Evolutionary conservation across 2,329 filamentous ascomycete genomes (phyloP), one percentile per base, ranked within the genome.

Genomic region (Mariannaea elegans): DNA sequence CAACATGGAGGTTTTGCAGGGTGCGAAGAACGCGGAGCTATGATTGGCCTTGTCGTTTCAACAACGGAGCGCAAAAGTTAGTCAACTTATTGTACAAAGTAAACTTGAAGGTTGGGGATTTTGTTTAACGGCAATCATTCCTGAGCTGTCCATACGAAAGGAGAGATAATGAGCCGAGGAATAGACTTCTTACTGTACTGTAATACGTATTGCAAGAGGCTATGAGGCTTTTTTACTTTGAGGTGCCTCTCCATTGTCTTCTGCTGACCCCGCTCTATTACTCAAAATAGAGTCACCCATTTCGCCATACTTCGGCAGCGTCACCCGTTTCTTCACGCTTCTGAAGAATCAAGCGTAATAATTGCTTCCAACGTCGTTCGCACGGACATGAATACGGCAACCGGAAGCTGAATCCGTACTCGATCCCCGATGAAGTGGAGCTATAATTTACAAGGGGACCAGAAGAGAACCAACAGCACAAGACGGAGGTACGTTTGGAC

Each of bases 351-450:
- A 31, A 12, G 12, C 7, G 27, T 12, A 31, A 12, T 12, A 31
- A 31, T n/a, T n/a, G n/a, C n/a, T n/a, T n/a, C n/a, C n/a, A n/a
- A 31, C 7, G 27, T 31, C 27, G 7, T 7, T 7, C 27, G 7
- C 7, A 12, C 19, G 27, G 44, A n/a, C 24, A 23, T n/a, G 21
- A 29, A 42, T 41, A 51, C 27, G 38, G 51, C 21, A 45, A 29
- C 51, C 31, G 27, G 51, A 14, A 19, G 31, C 51, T 54, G 51
- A 38, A 47, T 54, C 44, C 44, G 53, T 42, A 21, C 57, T 41
- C 59, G 63, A 67, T 63, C 65, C 65, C 63, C 61, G 61, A 67
- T 60, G 50, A 45, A 66, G 64, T 65, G 66, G 65, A 51, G 65
- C 67, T 61, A 59, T 51, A 44, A 46, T 59, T 66, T 53, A 27